Evolutionary conservation across 2,329 filamentous ascomycete species (phyloP).

Genomic region (Colletotrichum salicis): DNA sequence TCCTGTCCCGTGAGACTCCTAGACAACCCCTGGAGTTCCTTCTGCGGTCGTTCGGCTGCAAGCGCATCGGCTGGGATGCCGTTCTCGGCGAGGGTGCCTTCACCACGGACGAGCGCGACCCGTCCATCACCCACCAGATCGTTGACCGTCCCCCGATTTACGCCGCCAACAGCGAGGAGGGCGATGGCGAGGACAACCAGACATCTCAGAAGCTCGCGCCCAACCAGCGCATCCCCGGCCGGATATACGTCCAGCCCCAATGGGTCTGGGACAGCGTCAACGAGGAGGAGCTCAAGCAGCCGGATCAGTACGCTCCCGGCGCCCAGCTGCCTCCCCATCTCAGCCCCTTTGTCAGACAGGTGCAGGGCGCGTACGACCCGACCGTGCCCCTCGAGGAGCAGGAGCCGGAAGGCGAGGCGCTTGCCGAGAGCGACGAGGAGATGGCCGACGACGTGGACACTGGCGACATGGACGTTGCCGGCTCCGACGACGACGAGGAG

Average conservation of each 20-base stretch:
- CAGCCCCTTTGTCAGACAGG: conserved; percentile 92
- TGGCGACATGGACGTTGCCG: conserved; percentile 61
- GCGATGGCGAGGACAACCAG: conserved; percentile 67
- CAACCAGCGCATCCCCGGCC: conserved; percentile 85
- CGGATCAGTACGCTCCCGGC: conserved; percentile 90
- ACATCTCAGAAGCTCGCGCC: conserved; percentile 66
- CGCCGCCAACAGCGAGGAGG: conserved; percentile 48
- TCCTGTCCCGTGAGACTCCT: conserved; percentile 92
- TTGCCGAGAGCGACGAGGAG: conserved; percentile 70
- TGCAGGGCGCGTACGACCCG: conserved; percentile 90
- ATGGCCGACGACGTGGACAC: conserved; percentile 58
- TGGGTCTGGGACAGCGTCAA: conserved; percentile 99
- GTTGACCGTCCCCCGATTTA: conserved; percentile 87
- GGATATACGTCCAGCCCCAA: conserved; percentile 94
- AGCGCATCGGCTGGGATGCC: conserved; percentile 92
- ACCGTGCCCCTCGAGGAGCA: conserved; percentile 87
- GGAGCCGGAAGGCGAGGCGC: conserved; percentile 85
- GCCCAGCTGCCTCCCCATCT: conserved; percentile 91
- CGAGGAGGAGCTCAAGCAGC: conserved; percentile 85
- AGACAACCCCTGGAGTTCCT: conserved; percentile 92
- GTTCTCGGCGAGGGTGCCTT: conserved; percentile 92
- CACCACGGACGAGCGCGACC: conserved; percentile 87
- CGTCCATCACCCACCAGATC: conserved; percentile 93
- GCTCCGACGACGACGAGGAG: conserved; percentile 61
- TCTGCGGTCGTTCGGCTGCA: conserved; percentile 93